Base-by-base conservation (phyloP, 2,329 filamentous ascomycete species). In the Diaporthe batatas region DNA sequence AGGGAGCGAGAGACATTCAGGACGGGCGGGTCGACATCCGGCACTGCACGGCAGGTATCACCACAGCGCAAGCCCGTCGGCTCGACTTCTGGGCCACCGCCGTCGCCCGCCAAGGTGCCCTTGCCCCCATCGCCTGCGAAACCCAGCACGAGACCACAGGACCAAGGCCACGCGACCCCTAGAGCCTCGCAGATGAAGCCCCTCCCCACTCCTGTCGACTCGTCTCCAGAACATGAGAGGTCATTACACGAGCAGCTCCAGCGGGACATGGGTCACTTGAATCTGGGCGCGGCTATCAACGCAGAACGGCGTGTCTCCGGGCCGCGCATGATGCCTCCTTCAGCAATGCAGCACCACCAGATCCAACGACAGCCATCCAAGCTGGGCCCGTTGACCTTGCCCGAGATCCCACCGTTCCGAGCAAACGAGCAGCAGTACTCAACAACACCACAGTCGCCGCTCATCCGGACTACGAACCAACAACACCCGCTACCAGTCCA, bases 171-270 rank as follows among this genome's bases (percentile, higher is more conserved):
- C 72, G 58, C 39, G 4, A 88, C 87, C 11, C 88, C 89, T 29
- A 82, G 83, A 29, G 78, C 81, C 16, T 79, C 83, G n/a, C 80
- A 83, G 71, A 84, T 83, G 64, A 85, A 85, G 71, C 83, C 88
- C 54, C 83, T 85, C 76, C 86, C 87, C 21, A 84, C 85, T 7
- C 84, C 86, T 7, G 79, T 84, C 4, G 82, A 84, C 23, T 86
- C 86, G 68, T 90, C 90, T 5, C 84, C 86, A 11, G 90, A 91
- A 72, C 91, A 91, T 76, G 90, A 92, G 76, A 84, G 85, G 58
- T 86, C 88, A 54, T 79, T 91, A 54, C 90, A 91, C 74, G 87
- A 89, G 51, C 89, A 92, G 79, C 80, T 93, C n/a, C 89, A 90
- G 76, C 86, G 87, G 72, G 91, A 92, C 75, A 88, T 92, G 83